Evolutionary conservation across 495 filamentous ascomycete species (phyloP).

Genomic region (Venustampulla echinocandica): DNA sequence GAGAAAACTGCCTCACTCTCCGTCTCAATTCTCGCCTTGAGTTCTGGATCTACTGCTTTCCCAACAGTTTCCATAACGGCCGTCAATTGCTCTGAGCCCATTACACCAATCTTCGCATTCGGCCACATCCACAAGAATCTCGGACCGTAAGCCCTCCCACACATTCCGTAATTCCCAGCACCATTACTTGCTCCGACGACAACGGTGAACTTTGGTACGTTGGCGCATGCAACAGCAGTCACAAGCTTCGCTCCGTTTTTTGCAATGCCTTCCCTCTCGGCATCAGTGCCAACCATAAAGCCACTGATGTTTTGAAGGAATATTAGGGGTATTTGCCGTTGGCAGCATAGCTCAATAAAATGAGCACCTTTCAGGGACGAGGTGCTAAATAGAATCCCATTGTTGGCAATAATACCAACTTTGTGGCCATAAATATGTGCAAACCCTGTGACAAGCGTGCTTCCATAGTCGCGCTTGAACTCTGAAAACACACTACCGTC

Average conservation of each 20-base stretch:
- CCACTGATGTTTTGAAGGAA: constrained; percentile 96
- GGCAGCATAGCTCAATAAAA: constrained; percentile 94
- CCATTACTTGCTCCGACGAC: constrained; percentile 88
- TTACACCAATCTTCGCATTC: constrained; percentile 88
- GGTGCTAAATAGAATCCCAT: constrained; percentile 93
- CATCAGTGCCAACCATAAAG: constrained; percentile 95
- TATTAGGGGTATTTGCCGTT: constrained; percentile 79
- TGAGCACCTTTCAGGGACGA: constrained; percentile 90
- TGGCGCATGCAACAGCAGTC: constrained; percentile 87
- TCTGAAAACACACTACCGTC: constrained; percentile 86
- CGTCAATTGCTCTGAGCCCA: constrained; percentile 89
- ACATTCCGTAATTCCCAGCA: constrained; percentile 61
- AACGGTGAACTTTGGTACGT: constrained; percentile 95
- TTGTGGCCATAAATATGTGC: constrained; percentile 82
- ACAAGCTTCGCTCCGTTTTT: constrained; percentile 98
- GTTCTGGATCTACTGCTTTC: constrained; percentile 67
- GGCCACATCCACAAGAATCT: constrained; percentile 97
- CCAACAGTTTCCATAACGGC: constrained; percentile 94
- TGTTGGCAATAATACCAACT: constrained; percentile 92
- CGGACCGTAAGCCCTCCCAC: constrained; percentile 88
- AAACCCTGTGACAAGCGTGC: constrained; percentile 88
- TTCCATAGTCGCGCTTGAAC: constrained; percentile 90
- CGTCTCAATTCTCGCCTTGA: constrained; percentile 77
- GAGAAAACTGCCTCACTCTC: constrained; percentile 88
- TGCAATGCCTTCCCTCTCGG: constrained; percentile 89